Evolutionary conservation across 2,329 filamentous ascomycete genomes (phyloP).

Genomic region (Aspergillus pseudoglaucus): DNA sequence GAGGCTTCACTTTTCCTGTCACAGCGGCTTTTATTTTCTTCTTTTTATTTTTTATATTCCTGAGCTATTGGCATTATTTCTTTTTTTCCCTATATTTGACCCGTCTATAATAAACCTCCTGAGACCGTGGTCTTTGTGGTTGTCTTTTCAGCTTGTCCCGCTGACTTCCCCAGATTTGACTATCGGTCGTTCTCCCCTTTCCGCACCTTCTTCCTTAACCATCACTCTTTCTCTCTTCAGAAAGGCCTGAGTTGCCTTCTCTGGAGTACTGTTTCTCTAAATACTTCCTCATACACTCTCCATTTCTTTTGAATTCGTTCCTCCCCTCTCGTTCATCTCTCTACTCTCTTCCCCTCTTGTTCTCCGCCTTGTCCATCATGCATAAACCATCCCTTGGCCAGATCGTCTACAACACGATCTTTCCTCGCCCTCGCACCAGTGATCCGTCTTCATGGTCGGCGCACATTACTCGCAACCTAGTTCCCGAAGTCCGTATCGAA

Average conservation of each 20-base stretch:
- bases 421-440: constrained; percentile 49
- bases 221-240: constrained; percentile 2
- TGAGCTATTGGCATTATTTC: not conserved
- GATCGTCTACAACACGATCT: constrained; percentile 53
- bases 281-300: not conserved
- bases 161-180: not conserved
- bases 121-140: not conserved
- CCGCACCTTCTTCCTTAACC: not conserved
- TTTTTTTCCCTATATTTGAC: not conserved
- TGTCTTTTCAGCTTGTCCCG: not conserved
- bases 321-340: constrained; percentile 3
- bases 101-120: not conserved
- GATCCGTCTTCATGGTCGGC: constrained; percentile 55
- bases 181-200: not conserved
- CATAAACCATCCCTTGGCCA: constrained; percentile 54
- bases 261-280: not conserved
- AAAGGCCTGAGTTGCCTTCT: not conserved
- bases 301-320: not conserved
- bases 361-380: constrained; percentile 37
- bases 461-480: constrained; percentile 55
- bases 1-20: not conserved
- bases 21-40: not conserved
- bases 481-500: constrained; percentile 60
- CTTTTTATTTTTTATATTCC: not conserved
- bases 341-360: constrained; percentile 2